Evolutionary conservation across 441 rosid genomes (phyloP), one percentile per base, ranked within the genome.

Genomic region (Syzygium syzygioides): DNA sequence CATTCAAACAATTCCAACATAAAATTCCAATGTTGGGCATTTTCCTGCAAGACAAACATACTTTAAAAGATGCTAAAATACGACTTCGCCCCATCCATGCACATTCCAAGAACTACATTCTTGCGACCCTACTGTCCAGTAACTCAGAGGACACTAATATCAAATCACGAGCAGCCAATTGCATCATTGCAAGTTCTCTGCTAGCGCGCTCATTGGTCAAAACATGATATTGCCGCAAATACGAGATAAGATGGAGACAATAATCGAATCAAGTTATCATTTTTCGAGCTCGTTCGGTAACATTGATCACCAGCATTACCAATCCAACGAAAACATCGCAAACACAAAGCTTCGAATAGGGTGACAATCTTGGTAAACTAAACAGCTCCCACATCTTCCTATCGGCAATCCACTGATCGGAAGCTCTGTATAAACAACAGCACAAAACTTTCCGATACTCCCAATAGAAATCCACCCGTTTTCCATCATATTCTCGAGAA

Each of bases 211-310:
- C 28, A 37, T 71, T 71, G 26, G 28, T 20, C 80, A 71, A 34
- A 3, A 71, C 50, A 41, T 20, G 50, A 37, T 71, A 3, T 71
- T 20, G 80, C 80, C 80, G 1, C 80, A 37, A 5, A 20, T 5
- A 37, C 50, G 12, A 71, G 80, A 76, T 23, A 41, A 11, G 83
- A 6, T 52, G 9, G 0, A 9, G 83, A 41, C 41, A 3, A 13
- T 3, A 76, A 41, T 13, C 17, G n/a, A 76, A 76, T 26, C 14
- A 41, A 41, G 83, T 23, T 25, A 7, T 76, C 28, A 20, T 41
- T 12, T 60, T 59, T 2, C 0, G 14, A 17, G 9, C n/a, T 37
- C n/a, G 28, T 45, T 20, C 17, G 17, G 6, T 25, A 45, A 18
- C 83, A 76, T 37, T 23, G 83, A 41, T 41, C 52, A 2, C 2